Evolutionary conservation across 306 rosid genomes (phyloP), one percentile per base, ranked within the genome.

Genomic region (Prinsepia uniflora): DNA sequence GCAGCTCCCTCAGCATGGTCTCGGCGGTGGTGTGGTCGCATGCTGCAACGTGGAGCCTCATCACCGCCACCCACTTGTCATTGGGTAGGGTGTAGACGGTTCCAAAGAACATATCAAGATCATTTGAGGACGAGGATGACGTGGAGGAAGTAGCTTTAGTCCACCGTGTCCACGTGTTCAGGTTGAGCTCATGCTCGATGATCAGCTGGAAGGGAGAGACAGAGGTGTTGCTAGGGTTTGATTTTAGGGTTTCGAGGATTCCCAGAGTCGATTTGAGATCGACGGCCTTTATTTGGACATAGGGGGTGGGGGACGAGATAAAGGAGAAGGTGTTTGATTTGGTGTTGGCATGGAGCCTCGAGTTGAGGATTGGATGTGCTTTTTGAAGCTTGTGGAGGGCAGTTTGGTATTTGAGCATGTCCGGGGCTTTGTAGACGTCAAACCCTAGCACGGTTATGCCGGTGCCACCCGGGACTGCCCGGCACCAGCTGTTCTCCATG

Each of bases 1-100:
- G 81, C 67, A 88, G 57, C 68, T 85, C 86, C 19, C 68, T 76
- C 59, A 88, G 56, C 20, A 88, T 60, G n/a, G 88, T 66, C 40
- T 61, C 84, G 3, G 86, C 85, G 10, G 90, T 83, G 6, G 92
- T 85, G 15, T 83, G 83, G 77, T 87, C 92, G 55, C 88, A 87
- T 0, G 86, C 88, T 3, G 84, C 74, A 18, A 81, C 85, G 5
- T 87, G 92, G 2, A 85, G 75, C 59, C 88, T 48, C 50, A 87
- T 55, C 60, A 78, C 84, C 3, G 55, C 79, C 13, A 63, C 82
- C 79, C 78, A 83, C 4, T 70, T 49, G 4, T 65, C 63, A 1
- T 68, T 46, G 11, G 45, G 47, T 20, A 58, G 46, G 4, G 73
- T 77, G 49, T 6, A 61, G 63, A 46, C 9, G 8, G 20, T 11